Evolutionary conservation across 1,139 yeast species (phyloP).

Genomic region (Meyerozyma smithsonii): DNA sequence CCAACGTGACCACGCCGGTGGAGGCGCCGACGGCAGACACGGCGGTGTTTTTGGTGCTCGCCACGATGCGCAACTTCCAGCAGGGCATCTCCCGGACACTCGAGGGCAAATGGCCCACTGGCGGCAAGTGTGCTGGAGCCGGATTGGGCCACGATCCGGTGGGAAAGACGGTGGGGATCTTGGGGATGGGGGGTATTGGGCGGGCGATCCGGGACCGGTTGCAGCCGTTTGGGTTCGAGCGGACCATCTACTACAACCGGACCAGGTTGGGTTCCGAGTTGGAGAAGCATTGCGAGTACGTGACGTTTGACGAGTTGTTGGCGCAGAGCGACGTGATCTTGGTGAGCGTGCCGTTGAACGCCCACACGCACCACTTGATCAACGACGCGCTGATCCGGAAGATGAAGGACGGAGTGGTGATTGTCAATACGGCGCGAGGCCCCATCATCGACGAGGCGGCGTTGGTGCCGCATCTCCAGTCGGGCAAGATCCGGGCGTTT

Average conservation of each 20-base stretch:
- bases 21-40: conserved; percentile 83
- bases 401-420: conserved; percentile 61
- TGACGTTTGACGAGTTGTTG: conserved; percentile 53
- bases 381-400: conserved; percentile 46
- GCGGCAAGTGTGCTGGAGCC: conserved; percentile 9
- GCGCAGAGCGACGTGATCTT: conserved; percentile 53
- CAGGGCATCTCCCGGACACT: conserved; percentile 32
- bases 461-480: conserved; percentile 54
- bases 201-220: conserved; percentile 60
- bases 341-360: conserved; percentile 57
- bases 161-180: conserved; percentile 58
- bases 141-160: conserved; percentile 48
- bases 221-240: conserved; percentile 59
- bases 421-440: conserved; percentile 72
- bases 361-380: conserved; percentile 56
- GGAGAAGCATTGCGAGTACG: conserved; percentile 55
- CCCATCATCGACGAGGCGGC: conserved; percentile 68
- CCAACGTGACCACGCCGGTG: conserved; percentile 70
- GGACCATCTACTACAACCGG: conserved; percentile 60
- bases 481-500: conserved; percentile 67
- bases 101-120: conserved; percentile 54
- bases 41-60: conserved; percentile 59
- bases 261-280: conserved; percentile 45
- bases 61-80: conserved; percentile 66
- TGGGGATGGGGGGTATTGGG: conserved; percentile 81